A percentile compares a stretch with the other conserved stretches of the same genome.
Evolutionary conservation across 1,139 yeast species (phyloP).

Genomic region (Pneumocystis wakefieldiae): DNA sequence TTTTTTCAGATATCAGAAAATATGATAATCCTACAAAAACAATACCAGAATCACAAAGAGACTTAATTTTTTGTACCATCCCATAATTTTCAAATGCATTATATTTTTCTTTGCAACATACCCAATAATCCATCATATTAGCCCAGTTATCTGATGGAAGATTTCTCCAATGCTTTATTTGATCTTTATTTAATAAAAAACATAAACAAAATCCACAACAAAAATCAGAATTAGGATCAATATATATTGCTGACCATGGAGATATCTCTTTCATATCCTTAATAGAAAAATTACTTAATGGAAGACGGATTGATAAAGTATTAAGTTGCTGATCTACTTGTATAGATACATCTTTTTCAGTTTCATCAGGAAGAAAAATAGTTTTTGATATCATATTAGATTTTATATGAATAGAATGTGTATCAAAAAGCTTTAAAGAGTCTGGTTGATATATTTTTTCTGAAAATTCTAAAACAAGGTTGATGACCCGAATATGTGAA

Average conservation of each 20-base stretch:
- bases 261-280: neutral
- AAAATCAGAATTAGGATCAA: neutral
- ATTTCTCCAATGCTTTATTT: constrained; percentile 27
- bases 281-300: neutral
- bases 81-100: neutral
- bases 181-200: neutral
- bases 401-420: neutral
- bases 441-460: neutral
- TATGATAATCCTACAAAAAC: constrained; percentile 48
- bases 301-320: neutral
- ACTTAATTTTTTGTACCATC: constrained; percentile 20
- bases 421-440: neutral
- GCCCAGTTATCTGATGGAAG: constrained; percentile 92
- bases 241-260: neutral
- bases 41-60: constrained; percentile 34
- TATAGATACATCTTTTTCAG: neutral
- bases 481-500: neutral
- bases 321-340: neutral
- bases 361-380: neutral
- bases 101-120: constrained; percentile 52
- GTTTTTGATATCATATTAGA: neutral
- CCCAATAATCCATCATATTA: constrained; percentile 96
- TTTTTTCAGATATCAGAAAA: constrained; percentile 29
- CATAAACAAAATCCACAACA: neutral
- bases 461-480: neutral